phyloP scores from a whole-genome alignment of 352 stramenopile species.

The Pythium pyrilobum region DNA sequence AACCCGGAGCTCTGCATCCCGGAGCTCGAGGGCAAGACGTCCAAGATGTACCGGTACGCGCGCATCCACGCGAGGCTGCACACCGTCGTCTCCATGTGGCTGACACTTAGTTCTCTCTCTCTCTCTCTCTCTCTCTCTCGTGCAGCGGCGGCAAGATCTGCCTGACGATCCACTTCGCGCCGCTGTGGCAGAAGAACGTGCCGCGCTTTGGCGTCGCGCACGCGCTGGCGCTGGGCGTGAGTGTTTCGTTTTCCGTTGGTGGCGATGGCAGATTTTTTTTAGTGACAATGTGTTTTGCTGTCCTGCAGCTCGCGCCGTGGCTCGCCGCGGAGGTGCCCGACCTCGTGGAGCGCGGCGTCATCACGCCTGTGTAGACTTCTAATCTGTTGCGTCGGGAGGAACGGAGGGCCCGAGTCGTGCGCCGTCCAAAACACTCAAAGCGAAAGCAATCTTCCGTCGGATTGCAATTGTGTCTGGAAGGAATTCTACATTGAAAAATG shows the following conservation, averaged over 20 bases:
- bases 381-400: too few relatives aligned
- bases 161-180: slow-evolving; percentile 84
- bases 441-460: slow-evolving; percentile 16
- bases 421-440: too few relatives aligned
- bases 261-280: not conserved
- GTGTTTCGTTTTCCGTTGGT: slow-evolving; percentile 4
- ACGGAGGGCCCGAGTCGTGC: too few relatives aligned
- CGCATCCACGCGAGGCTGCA: too few relatives aligned
- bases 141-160: slow-evolving; percentile 82
- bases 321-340: slow-evolving; percentile 83
- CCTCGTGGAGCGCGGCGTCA: slow-evolving; percentile 72
- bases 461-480: slow-evolving; percentile 1
- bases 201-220: slow-evolving; percentile 84
- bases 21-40: slow-evolving; percentile 86
- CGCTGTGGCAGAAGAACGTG: slow-evolving; percentile 88
- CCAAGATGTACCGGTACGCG: slow-evolving; percentile 85
- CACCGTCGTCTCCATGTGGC: too few relatives aligned
- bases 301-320: slow-evolving; percentile 72
- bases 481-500: slow-evolving; percentile 4
- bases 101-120: too few relatives aligned
- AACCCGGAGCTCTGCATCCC: slow-evolving; percentile 83
- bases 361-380: slow-evolving; percentile 50
- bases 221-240: slow-evolving; percentile 74
- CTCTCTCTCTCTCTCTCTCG: not conserved
- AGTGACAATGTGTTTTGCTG: not conserved